Conservation (phyloP, 371 early-diverging fungal genomes). For the Rhizopus arrhizus region DNA sequence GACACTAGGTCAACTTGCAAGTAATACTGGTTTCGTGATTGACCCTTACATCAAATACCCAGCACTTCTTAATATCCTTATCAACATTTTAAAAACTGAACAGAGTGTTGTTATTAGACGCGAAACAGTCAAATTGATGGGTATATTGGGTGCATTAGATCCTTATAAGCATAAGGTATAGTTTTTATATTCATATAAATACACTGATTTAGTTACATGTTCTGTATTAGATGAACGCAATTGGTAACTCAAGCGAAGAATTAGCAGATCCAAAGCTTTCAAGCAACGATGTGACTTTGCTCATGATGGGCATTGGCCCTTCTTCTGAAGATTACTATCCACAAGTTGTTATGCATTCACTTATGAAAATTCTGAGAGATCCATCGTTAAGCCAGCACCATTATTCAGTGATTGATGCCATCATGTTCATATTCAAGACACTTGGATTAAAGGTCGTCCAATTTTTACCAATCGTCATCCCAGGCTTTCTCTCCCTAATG, state of each 20-base stretch:
- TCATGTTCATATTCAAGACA: slow-evolving; percentile 92
- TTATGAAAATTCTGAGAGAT: slow-evolving; percentile 90
- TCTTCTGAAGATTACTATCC: slow-evolving; percentile 87
- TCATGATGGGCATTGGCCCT: slow-evolving; percentile 77
- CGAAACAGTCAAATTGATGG: slow-evolving; percentile 89
- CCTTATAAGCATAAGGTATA: slow-evolving; percentile 88
- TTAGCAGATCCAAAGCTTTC: slow-evolving; percentile 60
- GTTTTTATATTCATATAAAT: neutral
- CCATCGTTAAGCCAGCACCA: slow-evolving; percentile 82
- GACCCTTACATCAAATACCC: slow-evolving; percentile 93
- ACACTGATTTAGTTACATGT: no score
- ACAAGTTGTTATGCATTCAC: slow-evolving; percentile 83
- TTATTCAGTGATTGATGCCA: slow-evolving; percentile 87
- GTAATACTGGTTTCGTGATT: slow-evolving; percentile 88
- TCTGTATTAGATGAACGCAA: slow-evolving; percentile 45
- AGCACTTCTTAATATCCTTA: slow-evolving; percentile 75
- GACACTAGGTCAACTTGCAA: slow-evolving; percentile 83
- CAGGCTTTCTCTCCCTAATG: slow-evolving; percentile 74
- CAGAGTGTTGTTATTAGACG: slow-evolving; percentile 69
- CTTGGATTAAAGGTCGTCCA: slow-evolving; percentile 82
- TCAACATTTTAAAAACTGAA: slow-evolving; percentile 86
- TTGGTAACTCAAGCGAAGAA: slow-evolving; percentile 60
- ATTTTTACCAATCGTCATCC: slow-evolving; percentile 77
- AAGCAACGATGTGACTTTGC: slow-evolving; percentile 63
- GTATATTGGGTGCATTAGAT: slow-evolving; percentile 95